A percentile compares a stretch with the other conserved stretches of the same genome.
Conservation (phyloP, 768 basidiomycete genomes). For the Pleurotus djamor region DNA sequence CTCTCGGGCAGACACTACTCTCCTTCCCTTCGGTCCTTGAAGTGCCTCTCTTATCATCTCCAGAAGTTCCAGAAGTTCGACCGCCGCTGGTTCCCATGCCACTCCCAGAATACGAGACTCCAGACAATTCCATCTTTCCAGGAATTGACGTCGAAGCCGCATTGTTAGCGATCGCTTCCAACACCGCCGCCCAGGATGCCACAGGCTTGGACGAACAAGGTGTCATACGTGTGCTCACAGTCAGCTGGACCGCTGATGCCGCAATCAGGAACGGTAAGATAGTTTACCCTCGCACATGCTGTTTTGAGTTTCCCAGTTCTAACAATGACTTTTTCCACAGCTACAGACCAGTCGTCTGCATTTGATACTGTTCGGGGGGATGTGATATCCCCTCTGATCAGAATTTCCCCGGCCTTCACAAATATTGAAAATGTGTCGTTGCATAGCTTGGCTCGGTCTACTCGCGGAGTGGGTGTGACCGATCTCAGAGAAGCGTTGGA, state of each 20-base stretch:
- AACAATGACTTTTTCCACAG: constrained; percentile 24
- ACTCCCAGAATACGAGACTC: constrained; percentile 28
- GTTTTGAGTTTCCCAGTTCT: constrained; percentile 3
- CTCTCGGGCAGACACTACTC: constrained; percentile 38
- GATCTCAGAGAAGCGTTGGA: constrained; percentile 89
- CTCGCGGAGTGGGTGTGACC: constrained; percentile 80
- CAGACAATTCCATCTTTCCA: constrained; percentile 25
- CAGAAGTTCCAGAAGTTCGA: constrained; percentile 38
- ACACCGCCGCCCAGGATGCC: constrained; percentile 54
- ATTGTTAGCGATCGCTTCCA: constrained; percentile 53
- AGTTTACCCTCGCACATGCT: neutral
- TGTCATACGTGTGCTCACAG: constrained; percentile 51
- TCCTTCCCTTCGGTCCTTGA: constrained; percentile 31
- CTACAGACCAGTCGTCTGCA: constrained; percentile 49
- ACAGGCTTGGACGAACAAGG: constrained; percentile 60
- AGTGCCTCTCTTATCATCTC: constrained; percentile 31
- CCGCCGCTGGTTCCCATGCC: constrained; percentile 40
- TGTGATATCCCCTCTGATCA: constrained; percentile 71
- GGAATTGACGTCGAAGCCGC: constrained; percentile 54
- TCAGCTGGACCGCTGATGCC: constrained; percentile 70
- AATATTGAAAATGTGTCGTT: constrained; percentile 88
- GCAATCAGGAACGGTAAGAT: constrained; percentile 76
- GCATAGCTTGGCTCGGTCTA: constrained; percentile 78
- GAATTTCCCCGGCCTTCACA: constrained; percentile 85
- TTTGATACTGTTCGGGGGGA: constrained; percentile 64